Evolutionary conservation across 768 basidiomycete genomes (phyloP), one percentile per base, ranked within the genome.

Genomic region (Lactarius quietus): DNA sequence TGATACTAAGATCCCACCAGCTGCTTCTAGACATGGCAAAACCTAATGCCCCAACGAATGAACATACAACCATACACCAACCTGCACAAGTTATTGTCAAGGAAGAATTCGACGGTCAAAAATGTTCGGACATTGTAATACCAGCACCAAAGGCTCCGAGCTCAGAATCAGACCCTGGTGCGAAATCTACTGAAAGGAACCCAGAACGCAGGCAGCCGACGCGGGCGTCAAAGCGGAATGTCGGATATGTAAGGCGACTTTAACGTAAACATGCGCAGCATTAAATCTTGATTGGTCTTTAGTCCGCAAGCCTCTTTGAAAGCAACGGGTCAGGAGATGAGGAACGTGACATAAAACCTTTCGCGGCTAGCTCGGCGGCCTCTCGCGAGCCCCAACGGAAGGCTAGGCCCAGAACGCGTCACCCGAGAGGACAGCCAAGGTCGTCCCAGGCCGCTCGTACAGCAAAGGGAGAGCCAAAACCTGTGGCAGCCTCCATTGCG

Each of bases 161-260:
- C 7, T 54, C 57, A 56, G 66, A 56, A 55, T 38, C 51, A 45
- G 36, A 28, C 28, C 58, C 43, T n/a, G 66, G 35, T n/a, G 18
- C 26, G 23, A 67, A 54, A 35, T 38, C 29, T 45, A n/a, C 28
- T 10, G 65, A 65, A 61, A 38, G 55, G 61, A 57, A 26, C 41
- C 53, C 67, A 14, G 68, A 59, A 52, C 67, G 69, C 17, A 70
- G 61, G 38, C 69, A 70, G 45, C 69, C 69, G 15, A 57, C 63
- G 15, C 67, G 69, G 12, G 69, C 69, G 33, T 70, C 69, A 31
- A 70, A 70, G 35, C 63, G 68, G 31, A 63, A 68, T 26, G 39
- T 70, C 23, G 60, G 39, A 59, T 70, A 68, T 57, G 69, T 70
- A 56, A 43, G 67, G 23, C 15, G 18, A 38, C 33, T 20, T 54